phyloP scores from a whole-genome alignment of 2,329 filamentous ascomycete genomes.

The Claviceps sp. region DNA sequence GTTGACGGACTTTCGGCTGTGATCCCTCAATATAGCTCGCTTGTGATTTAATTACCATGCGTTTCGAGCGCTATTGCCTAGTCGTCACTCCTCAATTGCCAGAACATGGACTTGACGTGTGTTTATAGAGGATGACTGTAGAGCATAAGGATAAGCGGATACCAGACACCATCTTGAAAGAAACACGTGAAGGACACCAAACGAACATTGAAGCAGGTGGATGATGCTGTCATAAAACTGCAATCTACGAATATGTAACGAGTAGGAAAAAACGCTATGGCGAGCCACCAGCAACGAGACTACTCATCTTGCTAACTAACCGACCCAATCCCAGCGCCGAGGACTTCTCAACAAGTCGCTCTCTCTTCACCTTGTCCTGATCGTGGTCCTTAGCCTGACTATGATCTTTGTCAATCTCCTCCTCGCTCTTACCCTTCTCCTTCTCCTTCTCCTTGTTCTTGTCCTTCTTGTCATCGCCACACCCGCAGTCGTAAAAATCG shows the following conservation, averaged over 20 bases:
- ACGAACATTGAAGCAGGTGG: no score
- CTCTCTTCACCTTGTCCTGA: conserved; percentile 4
- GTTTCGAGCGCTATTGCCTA: no score
- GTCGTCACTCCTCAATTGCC: no score
- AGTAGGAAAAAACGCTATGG: neutral
- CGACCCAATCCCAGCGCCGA: no score
- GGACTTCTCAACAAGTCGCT: no score
- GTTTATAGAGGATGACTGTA: no score
- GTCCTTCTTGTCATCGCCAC: conserved; percentile 44
- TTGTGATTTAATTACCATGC: neutral
- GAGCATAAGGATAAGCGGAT: no score
- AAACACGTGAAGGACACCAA: no score
- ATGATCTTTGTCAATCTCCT: conserved; percentile 7
- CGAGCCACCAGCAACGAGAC: neutral
- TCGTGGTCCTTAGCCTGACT: neutral
- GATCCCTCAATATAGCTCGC: neutral
- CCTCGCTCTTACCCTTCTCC: conserved; percentile 5
- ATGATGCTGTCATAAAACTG: no score
- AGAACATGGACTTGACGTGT: no score
- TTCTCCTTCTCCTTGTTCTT: conserved; percentile 17
- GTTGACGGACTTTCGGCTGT: neutral
- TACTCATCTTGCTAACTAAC: neutral
- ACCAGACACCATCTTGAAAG: no score
- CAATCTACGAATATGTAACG: no score
- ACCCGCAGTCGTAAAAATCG: conserved; percentile 60